Conservation (phyloP, 768 basidiomycete genomes). For the Phlebiopsis gigantea region DNA sequence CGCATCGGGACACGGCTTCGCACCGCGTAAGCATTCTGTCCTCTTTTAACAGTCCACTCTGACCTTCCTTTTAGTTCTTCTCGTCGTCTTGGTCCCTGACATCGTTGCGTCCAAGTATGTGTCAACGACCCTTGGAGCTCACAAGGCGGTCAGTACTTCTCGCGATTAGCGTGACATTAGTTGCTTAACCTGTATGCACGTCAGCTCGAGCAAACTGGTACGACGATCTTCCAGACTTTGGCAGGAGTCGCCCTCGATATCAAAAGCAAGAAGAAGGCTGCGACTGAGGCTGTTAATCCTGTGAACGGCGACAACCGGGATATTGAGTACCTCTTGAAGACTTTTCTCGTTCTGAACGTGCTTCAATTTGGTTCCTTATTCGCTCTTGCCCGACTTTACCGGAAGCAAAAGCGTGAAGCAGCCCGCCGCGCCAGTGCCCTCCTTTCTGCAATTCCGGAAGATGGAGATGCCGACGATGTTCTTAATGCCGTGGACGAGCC, state of each 20-base stretch:
- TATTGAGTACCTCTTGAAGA: slow-evolving; percentile 47
- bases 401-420: slow-evolving; percentile 29
- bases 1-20: slow-evolving; percentile 66
- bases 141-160: slow-evolving; percentile 58
- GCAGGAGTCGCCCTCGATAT: slow-evolving; percentile 65
- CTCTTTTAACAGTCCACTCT: neutral
- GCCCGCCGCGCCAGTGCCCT: slow-evolving; percentile 15
- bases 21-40: slow-evolving; percentile 47
- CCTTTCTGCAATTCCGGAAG: slow-evolving; percentile 12
- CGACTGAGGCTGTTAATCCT: neutral
- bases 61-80: slow-evolving; percentile 43
- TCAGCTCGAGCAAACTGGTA: slow-evolving; percentile 71
- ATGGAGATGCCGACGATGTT: slow-evolving; percentile 11
- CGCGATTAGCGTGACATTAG: neutral
- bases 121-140: slow-evolving; percentile 71
- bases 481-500: slow-evolving; percentile 10
- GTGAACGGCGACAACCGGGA: slow-evolving; percentile 21
- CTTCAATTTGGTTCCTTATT: slow-evolving; percentile 50
- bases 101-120: slow-evolving; percentile 69
- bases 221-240: slow-evolving; percentile 66
- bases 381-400: slow-evolving; percentile 44
- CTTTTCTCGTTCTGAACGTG: slow-evolving; percentile 50
- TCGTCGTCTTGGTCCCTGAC: slow-evolving; percentile 70
- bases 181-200: neutral
- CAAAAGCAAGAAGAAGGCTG: slow-evolving; percentile 24